These are phyloP conservation scores for Antrodiella citrinella DNA, from an alignment of 768 basidiomycete species.

Conservation along the genomic window DNA sequence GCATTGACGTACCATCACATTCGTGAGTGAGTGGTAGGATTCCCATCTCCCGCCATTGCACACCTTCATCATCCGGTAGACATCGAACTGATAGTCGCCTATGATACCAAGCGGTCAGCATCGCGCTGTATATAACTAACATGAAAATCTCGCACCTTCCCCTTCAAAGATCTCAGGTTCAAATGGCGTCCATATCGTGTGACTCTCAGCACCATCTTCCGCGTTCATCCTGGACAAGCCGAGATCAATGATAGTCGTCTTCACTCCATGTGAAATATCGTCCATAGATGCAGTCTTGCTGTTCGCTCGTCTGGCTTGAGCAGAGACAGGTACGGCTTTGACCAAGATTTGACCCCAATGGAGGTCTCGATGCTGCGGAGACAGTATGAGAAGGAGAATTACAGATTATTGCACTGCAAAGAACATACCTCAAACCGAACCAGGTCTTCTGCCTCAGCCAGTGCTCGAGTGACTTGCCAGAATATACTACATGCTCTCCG, in stretches of 20 bases:
- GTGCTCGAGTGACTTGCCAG: slow-evolving; percentile 78
- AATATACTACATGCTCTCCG: slow-evolving; percentile 81
- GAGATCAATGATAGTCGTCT: slow-evolving; percentile 87
- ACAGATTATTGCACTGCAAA: too few relatives aligned
- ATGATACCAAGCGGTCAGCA: slow-evolving; percentile 6
- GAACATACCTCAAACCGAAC: slow-evolving; percentile 78
- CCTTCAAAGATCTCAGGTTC: slow-evolving; percentile 91
- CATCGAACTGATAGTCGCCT: slow-evolving; percentile 92
- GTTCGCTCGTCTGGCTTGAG: slow-evolving; percentile 14
- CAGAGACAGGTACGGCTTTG: slow-evolving; percentile 35
- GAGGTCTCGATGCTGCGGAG: slow-evolving; percentile 87
- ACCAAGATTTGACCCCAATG: slow-evolving; percentile 97
- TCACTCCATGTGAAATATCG: slow-evolving; percentile 53
- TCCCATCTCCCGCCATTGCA: slow-evolving; percentile 62
- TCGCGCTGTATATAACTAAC: too few relatives aligned
- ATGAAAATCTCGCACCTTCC: too few relatives aligned
- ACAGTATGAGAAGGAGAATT: not conserved
- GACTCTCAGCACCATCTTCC: slow-evolving; percentile 32
- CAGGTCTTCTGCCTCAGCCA: slow-evolving; percentile 72
- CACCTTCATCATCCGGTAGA: slow-evolving; percentile 82
- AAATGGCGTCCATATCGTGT: slow-evolving; percentile 67
- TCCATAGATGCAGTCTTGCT: slow-evolving; percentile 48
- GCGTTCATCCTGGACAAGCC: slow-evolving; percentile 84
- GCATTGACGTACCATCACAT: slow-evolving; percentile 66
- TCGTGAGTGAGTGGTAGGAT: slow-evolving; percentile 72